Evolutionary conservation across 257 asterid species (phyloP), one percentile per base, ranked within the genome.

Genomic region (Phtheirospermum japonicum): DNA sequence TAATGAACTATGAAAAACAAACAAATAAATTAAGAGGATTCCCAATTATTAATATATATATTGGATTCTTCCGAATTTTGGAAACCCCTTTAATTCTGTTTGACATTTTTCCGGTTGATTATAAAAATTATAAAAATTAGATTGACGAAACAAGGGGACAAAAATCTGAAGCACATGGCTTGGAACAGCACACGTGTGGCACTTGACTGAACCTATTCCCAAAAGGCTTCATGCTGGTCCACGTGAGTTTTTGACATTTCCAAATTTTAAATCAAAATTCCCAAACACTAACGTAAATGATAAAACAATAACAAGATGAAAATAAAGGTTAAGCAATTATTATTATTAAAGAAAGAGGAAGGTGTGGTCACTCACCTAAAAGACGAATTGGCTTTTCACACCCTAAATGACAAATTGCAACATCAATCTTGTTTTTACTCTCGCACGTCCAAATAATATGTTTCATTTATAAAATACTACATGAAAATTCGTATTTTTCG

Each of bases 171-270:
- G 75, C 83, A 80, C 83, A 77, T 77, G 86, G 79, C 26, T 33
- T 64, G 74, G 62, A 77, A 80, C 86, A 80, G 63, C 79, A 69
- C 86, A 80, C 86, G 86, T 80, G 86, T 74, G 85, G 71, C 68
- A 59, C 79, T 71, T 71, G 73, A 77, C 78, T 70, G 19, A 65
- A 74, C 76, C 63, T 71, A 64, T 52, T 65, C 59, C 59, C 63
- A n/a, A 54, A 70, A 65, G 65, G 66, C 60, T 43, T 28, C 36
- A 54, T 72, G 71, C 64, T 73, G 80, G 73, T 71, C 76, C 82
- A 73, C 78, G 57, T 65, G 40, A 63, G 48, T 30, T 71, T 70
- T 73, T 58, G 34, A 61, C 71, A 65, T 66, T 59, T 56, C 54
- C 20, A 48, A 53, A 33, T 36, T 54, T 65, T 70, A 31, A 55